Evolutionary conservation across 345 rosid species (phyloP).

Genomic region (Moringa oleifera): DNA sequence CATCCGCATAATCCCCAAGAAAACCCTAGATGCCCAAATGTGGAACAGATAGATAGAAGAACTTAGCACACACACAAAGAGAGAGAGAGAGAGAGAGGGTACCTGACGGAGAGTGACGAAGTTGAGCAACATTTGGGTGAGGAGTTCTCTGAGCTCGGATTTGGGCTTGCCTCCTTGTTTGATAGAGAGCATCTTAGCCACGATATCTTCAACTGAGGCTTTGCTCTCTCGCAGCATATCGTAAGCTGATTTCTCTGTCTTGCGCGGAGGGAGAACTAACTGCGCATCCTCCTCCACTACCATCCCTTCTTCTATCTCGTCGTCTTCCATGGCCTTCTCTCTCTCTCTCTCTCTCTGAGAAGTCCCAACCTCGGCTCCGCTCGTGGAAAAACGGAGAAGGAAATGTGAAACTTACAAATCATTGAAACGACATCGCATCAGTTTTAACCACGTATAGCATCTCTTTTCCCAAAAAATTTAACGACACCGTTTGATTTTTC

Average conservation of each 20-base stretch:
- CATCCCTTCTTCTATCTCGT: slow-evolving; percentile 81
- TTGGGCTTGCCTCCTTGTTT: slow-evolving; percentile 51
- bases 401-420: background rate
- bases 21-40: background rate
- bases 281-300: slow-evolving; percentile 31
- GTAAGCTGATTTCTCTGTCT: slow-evolving; percentile 43
- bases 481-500: too few relatives aligned
- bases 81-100: background rate
- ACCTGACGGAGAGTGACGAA: slow-evolving; percentile 90
- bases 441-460: too few relatives aligned
- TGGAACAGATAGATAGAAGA: background rate
- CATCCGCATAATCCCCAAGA: background rate
- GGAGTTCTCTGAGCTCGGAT: slow-evolving; percentile 63
- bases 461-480: too few relatives aligned
- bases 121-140: slow-evolving; percentile 80
- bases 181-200: slow-evolving; percentile 51
- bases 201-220: slow-evolving; percentile 70
- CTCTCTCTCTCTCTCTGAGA: too few relatives aligned
- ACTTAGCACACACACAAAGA: slow-evolving; percentile 3
- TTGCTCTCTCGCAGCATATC: slow-evolving; percentile 69
- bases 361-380: background rate
- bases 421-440: background rate
- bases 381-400: background rate
- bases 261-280: slow-evolving; percentile 21
- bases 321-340: slow-evolving; percentile 66